Base-by-base conservation (phyloP, 1,139 yeast species). In the Yamadazyma pseudoaaseri region DNA sequence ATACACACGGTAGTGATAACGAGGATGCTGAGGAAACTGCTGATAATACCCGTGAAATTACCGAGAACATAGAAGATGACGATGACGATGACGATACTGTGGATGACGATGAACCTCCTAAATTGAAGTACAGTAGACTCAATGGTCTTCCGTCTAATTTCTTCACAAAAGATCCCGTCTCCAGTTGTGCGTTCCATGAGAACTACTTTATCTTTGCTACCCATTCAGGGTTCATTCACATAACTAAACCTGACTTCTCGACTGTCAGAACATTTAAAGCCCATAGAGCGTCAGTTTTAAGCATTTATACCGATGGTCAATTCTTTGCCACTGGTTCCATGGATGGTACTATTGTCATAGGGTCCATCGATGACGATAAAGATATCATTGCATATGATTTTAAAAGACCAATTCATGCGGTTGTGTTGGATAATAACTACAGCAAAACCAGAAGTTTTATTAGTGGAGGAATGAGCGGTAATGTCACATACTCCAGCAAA, bases 401-500 rank as follows among this genome's bases (percentile, higher is more conserved):
- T 56, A 83, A 85, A 49, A 64, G 97, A 21, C 97, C 98, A 0
- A 76, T 94, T 0, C 95, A 89, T 54, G 79, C 95, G 0, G 94
- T 92, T 3, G 84, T 90, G 0, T 57, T 94, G 5, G 95, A 86
- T 45, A 76, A 79, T 13, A 76, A 81, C 41, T 92, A 85, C 54
- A 55, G 58, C 27, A 70, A 67, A 9, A 70, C 80, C 0, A 74
- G 79, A 37, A 71, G 82, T 8, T 89, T 87, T 45, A 69, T 86
- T 0, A 81, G 90, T 24, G 97, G 97, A 3, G 97, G 97, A 0
- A 87, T 83, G 68, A 83, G 92, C 11, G 97, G 97, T 0, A 79
- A 85, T 37, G 82, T 92, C 0, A 62, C 85, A 0, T 62, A 81
- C 35, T 82, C 95, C 1, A 83, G 82, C 30, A 71, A 80, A 41